Base-by-base conservation (phyloP, 139 green algal species). In the Micromonas pusilla region DNA sequence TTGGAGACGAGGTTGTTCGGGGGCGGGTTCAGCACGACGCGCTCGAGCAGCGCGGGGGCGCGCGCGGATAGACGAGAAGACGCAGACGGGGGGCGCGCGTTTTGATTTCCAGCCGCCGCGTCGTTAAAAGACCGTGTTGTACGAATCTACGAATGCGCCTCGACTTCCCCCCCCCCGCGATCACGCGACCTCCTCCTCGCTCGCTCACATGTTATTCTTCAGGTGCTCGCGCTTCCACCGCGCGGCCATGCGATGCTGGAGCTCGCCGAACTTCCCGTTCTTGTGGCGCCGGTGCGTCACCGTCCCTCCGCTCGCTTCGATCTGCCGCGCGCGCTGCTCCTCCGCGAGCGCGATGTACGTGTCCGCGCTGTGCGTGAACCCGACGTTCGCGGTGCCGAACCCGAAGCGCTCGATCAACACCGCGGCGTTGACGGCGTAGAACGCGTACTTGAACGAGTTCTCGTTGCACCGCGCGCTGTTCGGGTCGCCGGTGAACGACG, bases 381-480 rank as follows among this genome's bases (percentile, higher is more conserved):
- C 45, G 45, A 57, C 9, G 45, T 57, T 16, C 45, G 16, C 16
- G 45, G 16, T 57, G 9, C 16, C 16, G 9, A 60, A 23, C 1
- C 68, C 68, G 3, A 75, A 13, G 23, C 26, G 23, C 13, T 75
- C n/a, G 34, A 20, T 16, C 5, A 16, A 23, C 5, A 75, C 26
- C 23, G 68, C 68, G 37, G 33, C 33, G 21, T 75, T 38, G 25
- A 75, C 60, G 30, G 34, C 25, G 23, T 30, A 63, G 38, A 75
- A 75, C 68, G 34, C 68, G 37, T 62, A 32, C 68, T 60, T 75
- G 68, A 75, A 75, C 34, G n/a, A 60, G 20, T 62, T 39, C 30
- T 75, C 37, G 19, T 31, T 9, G 68, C 68, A 75, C 20, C 68
- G 68, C 36, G 37, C 68, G 19, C 3, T 36, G 37, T 63, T 75